Conservation (phyloP, 768 basidiomycete genomes). For the Tulasnella calospora region DNA sequence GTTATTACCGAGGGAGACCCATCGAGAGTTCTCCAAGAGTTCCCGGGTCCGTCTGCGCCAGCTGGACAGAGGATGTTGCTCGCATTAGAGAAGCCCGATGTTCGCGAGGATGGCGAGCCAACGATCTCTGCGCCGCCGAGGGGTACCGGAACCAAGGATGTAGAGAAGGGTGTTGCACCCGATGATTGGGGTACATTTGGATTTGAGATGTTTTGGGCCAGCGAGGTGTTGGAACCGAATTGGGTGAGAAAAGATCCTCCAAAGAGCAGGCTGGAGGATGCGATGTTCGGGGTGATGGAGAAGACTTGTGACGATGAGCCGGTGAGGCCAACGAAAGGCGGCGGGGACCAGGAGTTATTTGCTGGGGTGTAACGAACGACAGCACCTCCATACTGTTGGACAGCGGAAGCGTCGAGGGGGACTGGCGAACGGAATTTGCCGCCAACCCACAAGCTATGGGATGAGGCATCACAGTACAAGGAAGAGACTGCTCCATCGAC, state of each 20-base stretch:
- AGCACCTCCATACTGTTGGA: slow-evolving; percentile 39
- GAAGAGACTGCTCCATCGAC: slow-evolving; percentile 70
- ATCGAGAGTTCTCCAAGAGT: slow-evolving; percentile 80
- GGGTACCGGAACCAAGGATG: slow-evolving; percentile 80
- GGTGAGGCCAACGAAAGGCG: slow-evolving; percentile 76
- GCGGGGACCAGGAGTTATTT: slow-evolving; percentile 62
- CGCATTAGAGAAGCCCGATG: slow-evolving; percentile 59
- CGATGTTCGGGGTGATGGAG: slow-evolving; percentile 70
- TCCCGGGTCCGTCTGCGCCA: slow-evolving; percentile 71
- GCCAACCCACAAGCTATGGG: slow-evolving; percentile 69
- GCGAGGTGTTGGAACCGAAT: slow-evolving; percentile 50
- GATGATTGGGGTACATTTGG: slow-evolving; percentile 79
- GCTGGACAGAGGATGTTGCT: slow-evolving; percentile 75
- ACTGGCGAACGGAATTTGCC: slow-evolving; percentile 50
- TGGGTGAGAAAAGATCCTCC: slow-evolving; percentile 80
- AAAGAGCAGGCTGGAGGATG: slow-evolving; percentile 73
- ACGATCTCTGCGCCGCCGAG: slow-evolving; percentile 51
- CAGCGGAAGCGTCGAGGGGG: slow-evolving; percentile 47
- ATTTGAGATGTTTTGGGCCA: slow-evolving; percentile 55
- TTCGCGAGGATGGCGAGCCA: slow-evolving; percentile 56
- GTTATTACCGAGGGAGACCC: slow-evolving; percentile 68
- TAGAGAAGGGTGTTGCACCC: slow-evolving; percentile 80
- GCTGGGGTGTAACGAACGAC: slow-evolving; percentile 69
- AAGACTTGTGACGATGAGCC: slow-evolving; percentile 64
- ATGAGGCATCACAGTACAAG: slow-evolving; percentile 68